phyloP scores from a whole-genome alignment of 768 basidiomycete genomes.

The Lactarius akahatsu region DNA sequence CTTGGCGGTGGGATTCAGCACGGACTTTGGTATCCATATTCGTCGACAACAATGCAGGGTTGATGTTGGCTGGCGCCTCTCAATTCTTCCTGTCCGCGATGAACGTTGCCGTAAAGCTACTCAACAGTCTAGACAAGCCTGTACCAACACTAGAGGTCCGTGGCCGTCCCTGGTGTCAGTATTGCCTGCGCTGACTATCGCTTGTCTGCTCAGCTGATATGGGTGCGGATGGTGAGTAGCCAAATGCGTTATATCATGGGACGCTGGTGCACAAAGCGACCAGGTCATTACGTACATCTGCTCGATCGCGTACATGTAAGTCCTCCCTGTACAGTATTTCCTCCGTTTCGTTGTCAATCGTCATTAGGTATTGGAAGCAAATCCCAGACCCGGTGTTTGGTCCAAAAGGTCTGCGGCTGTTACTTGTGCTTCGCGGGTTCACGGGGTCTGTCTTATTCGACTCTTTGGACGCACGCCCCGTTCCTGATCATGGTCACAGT shows the following conservation, averaged over 20 bases:
- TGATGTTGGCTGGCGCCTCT: constrained; percentile 55
- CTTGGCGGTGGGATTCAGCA: constrained; percentile 2
- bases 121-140: constrained; percentile 57
- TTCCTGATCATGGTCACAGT: constrained; percentile 36
- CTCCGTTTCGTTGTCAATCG: background rate
- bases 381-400: constrained; percentile 63
- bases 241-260: background rate
- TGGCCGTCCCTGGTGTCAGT: background rate
- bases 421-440: constrained; percentile 59
- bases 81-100: constrained; percentile 63
- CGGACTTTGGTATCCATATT: background rate
- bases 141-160: constrained; percentile 44
- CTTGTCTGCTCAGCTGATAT: constrained; percentile 43
- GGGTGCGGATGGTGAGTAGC: constrained; percentile 55
- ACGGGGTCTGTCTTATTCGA: constrained; percentile 48
- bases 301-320: constrained; percentile 51
- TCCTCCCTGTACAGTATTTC: background rate
- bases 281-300: constrained; percentile 54
- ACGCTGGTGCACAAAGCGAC: background rate
- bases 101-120: constrained; percentile 61
- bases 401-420: constrained; percentile 61
- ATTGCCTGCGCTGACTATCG: background rate
- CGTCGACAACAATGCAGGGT: constrained; percentile 48
- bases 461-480: no score
- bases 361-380: constrained; percentile 39